Percentiles rank a stretch among this genome's conserved stretches.
Conservation (phyloP, 1,139 yeast species). For the Debaryomyces sp. region DNA sequence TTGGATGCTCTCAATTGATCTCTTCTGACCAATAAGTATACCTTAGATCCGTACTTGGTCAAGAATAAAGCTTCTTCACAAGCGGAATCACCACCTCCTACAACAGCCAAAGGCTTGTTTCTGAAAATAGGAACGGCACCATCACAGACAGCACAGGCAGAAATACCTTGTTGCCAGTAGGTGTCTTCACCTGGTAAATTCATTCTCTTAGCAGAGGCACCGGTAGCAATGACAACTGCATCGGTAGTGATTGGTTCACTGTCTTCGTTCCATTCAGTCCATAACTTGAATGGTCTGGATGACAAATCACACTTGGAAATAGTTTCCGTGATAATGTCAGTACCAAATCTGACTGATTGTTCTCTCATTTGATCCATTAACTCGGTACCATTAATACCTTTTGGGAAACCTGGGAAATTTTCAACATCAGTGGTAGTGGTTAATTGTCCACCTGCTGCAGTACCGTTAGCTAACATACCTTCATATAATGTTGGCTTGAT, state of each 20-base stretch:
- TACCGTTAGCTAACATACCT: slow-evolving; percentile 96
- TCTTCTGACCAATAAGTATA: slow-evolving; percentile 88
- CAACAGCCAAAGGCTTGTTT: slow-evolving; percentile 94
- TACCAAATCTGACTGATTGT: slow-evolving; percentile 86
- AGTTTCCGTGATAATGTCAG: slow-evolving; percentile 93
- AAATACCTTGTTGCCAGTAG: slow-evolving; percentile 98
- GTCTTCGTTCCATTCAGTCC: slow-evolving; percentile 95
- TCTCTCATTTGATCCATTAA: slow-evolving; percentile 93
- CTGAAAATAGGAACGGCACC: slow-evolving; percentile 99
- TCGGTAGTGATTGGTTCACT: slow-evolving; percentile 89
- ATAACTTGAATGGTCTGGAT: slow-evolving; percentile 86
- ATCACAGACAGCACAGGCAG: slow-evolving; percentile 99
- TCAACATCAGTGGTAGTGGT: slow-evolving; percentile 98
- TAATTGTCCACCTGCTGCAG: slow-evolving; percentile 98
- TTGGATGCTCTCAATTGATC: slow-evolving; percentile 92
- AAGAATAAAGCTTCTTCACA: slow-evolving; percentile 97
- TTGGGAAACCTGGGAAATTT: slow-evolving; percentile 98
- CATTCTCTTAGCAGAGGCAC: slow-evolving; percentile 96
- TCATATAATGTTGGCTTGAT: slow-evolving; percentile 91
- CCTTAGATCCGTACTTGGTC: slow-evolving; percentile 97
- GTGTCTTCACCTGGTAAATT: slow-evolving; percentile 93
- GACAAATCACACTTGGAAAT: slow-evolving; percentile 87
- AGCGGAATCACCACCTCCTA: slow-evolving; percentile 99
- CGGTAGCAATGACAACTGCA: slow-evolving; percentile 91
- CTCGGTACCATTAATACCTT: slow-evolving; percentile 84